A percentile compares a stretch with the other conserved stretches of the same genome.
These are phyloP conservation scores for Amanita polypyramis DNA, from an alignment of 768 basidiomycete species.

Conservation along the genomic window DNA sequence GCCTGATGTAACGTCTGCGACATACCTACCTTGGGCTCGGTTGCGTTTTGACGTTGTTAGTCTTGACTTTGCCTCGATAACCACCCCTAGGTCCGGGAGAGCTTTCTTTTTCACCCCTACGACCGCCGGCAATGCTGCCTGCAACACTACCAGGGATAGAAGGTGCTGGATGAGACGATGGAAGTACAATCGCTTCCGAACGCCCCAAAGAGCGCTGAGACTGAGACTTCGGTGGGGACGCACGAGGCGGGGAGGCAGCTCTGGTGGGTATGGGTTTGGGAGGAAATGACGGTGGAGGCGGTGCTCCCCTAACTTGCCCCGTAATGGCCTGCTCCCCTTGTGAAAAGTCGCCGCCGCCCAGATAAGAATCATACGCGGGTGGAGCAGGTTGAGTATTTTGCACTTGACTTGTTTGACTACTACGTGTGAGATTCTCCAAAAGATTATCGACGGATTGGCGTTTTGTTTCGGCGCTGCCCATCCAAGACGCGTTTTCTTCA, in stretches of 20 bases:
- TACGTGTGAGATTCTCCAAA: constrained; percentile 58
- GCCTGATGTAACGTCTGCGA: not conserved
- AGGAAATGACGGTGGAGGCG: constrained; percentile 48
- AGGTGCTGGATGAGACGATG: constrained; percentile 4
- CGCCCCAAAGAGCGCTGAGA: constrained; percentile 41
- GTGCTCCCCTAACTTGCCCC: constrained; percentile 24
- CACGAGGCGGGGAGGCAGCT: constrained; percentile 41
- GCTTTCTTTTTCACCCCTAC: constrained; percentile 55
- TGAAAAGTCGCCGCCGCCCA: constrained; percentile 32
- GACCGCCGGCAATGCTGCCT: constrained; percentile 14
- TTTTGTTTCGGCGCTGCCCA: constrained; percentile 48
- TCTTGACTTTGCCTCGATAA: constrained; percentile 24
- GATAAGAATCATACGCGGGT: constrained; percentile 35
- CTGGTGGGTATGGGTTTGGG: constrained; percentile 41
- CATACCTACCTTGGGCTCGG: constrained; percentile 46
- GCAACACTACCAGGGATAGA: constrained; percentile 11
- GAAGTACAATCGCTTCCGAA: constrained; percentile 29
- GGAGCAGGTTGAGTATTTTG: constrained; percentile 19
- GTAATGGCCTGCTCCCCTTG: constrained; percentile 28
- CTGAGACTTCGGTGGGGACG: constrained; percentile 56
- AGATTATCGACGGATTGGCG: constrained; percentile 78
- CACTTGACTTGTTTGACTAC: constrained; percentile 23
- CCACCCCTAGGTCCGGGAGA: constrained; percentile 53
- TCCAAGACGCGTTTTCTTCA: constrained; percentile 53
- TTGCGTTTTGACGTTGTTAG: constrained; percentile 31